A percentile compares a stretch with the other conserved stretches of the same genome.
These are phyloP conservation scores for Hypholoma sublateritium DNA, from an alignment of 768 basidiomycete species.

Conservation along the genomic window DNA sequence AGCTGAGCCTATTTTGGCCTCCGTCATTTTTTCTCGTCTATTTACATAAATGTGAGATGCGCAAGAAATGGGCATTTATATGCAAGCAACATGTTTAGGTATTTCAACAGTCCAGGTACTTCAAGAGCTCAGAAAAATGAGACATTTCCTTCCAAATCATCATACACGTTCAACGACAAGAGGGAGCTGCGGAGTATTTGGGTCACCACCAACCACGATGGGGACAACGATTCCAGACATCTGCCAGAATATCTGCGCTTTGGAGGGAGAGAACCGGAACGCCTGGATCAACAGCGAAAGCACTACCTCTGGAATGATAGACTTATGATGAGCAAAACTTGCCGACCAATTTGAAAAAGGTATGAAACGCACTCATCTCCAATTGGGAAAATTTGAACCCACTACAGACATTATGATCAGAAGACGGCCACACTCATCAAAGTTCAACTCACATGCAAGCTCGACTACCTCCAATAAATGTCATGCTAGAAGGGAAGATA, in stretches of 20 bases:
- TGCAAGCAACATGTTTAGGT: too few species aligned
- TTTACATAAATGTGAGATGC: too few species aligned
- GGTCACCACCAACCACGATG: conserved; percentile 7
- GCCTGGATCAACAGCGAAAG: conserved; percentile 20
- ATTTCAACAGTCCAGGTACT: too few species aligned
- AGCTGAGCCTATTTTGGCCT: too few species aligned
- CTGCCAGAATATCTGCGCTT: conserved; percentile 24
- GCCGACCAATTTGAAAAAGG: not conserved
- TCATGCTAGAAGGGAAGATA: conserved; percentile 32
- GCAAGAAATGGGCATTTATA: too few species aligned
- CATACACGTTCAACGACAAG: conserved; percentile 17
- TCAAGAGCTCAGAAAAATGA: too few species aligned
- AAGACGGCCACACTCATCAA: not conserved
- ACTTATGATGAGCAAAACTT: not conserved
- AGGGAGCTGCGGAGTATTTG: conserved; percentile 14
- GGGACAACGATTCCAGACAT: conserved; percentile 22
- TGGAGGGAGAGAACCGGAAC: conserved; percentile 20
- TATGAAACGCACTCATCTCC: conserved; percentile 25
- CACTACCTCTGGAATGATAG: conserved; percentile 19
- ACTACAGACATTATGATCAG: conserved; percentile 4
- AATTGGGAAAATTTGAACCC: conserved; percentile 26
- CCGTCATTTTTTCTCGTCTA: too few species aligned
- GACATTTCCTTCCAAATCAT: too few species aligned
- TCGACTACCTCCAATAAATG: conserved; percentile 44
- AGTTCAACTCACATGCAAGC: conserved; percentile 40